Percentiles rank a stretch among this genome's conserved stretches.
phyloP scores from a whole-genome alignment of 1,284 basidiomycete genomes.

The Marasmius oreades region DNA sequence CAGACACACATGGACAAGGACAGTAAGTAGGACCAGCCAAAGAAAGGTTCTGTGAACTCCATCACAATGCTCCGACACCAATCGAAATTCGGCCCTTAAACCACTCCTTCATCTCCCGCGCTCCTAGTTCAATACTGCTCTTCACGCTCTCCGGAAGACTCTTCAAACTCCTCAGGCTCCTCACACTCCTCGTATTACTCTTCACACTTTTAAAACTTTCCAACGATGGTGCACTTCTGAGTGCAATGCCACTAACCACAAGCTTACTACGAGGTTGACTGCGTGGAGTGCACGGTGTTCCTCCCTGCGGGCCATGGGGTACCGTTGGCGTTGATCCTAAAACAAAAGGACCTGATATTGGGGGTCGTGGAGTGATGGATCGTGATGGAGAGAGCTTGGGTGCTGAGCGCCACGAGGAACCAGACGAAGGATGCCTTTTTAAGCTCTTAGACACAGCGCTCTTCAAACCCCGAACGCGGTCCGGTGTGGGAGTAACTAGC shows the following conservation, averaged over 20 bases:
- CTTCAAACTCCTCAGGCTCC: conserved; percentile 38
- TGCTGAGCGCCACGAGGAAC: background rate
- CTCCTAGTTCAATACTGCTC: conserved; percentile 34
- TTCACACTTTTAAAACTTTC: conserved; percentile 41
- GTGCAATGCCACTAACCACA: conserved; percentile 14
- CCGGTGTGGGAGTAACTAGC: conserved; percentile 12
- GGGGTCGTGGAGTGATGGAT: conserved; percentile 19
- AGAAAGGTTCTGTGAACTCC: background rate
- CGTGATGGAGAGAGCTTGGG: background rate
- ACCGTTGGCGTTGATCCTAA: conserved; percentile 27
- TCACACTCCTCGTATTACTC: conserved; percentile 24
- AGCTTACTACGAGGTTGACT: conserved; percentile 11
- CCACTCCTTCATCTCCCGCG: conserved; percentile 26
- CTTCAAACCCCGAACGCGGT: conserved; percentile 5
- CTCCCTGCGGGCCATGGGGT: conserved; percentile 16
- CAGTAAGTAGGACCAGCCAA: background rate
- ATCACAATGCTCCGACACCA: background rate
- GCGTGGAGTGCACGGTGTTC: conserved; percentile 9
- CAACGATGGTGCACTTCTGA: conserved; percentile 37
- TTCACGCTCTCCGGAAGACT: conserved; percentile 30
- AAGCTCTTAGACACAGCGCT: conserved; percentile 5
- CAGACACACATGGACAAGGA: background rate
- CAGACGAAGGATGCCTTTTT: conserved; percentile 5
- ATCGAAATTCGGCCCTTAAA: conserved; percentile 13
- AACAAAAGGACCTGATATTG: conserved; percentile 40